Evolutionary conservation across 1,139 yeast genomes (phyloP), one percentile per base, ranked within the genome.

Genomic region (Hyphopichia fennica): DNA sequence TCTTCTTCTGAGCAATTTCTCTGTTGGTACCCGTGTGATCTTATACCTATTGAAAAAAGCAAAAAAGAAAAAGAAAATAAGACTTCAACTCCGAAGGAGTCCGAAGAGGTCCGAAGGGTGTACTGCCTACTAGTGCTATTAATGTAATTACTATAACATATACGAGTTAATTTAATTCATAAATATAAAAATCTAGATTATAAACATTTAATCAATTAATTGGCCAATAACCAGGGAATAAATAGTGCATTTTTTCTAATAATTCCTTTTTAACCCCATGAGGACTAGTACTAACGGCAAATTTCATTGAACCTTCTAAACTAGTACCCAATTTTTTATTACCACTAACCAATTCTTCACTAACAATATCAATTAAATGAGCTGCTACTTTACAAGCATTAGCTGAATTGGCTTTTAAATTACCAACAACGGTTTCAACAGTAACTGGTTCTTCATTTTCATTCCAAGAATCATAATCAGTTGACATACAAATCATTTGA

Each of bases 391-490:
- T 72, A 59, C 87, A 85, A 11, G 99, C 99, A 59, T 91, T 91
- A 37, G 81, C 84, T 40, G 89, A 77, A 68, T 93, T 93, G 51
- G 96, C 95, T 60, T 81, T 81, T 62, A 93, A 77, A 63, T 93
- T 89, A 41, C 95, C 89, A 42, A 93, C 91, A 37, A 93, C 97
- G 6, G 96, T 87, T 67, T 91, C 97, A 15, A 95, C 98, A 11
- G 98, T 91, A 37, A 93, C 99, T 2, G 98, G 95, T 56, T 91
- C 98, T 60, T 84, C 97, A 44, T 79, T 82, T 56, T 87, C 96
- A 60, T 90, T 87, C 99, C 99, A 93, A 18, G 99, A 96, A 62
- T 93, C 99, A 65, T 95, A 93, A 65, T 95, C 99, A 15, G 99
- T 93, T 2, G 96, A 86, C 99, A 93, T 95, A 69, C 99, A 93